Evolutionary conservation across 192 early-diverging fungal genomes (phyloP).

Genomic region (Helicostylum pulchrum): DNA sequence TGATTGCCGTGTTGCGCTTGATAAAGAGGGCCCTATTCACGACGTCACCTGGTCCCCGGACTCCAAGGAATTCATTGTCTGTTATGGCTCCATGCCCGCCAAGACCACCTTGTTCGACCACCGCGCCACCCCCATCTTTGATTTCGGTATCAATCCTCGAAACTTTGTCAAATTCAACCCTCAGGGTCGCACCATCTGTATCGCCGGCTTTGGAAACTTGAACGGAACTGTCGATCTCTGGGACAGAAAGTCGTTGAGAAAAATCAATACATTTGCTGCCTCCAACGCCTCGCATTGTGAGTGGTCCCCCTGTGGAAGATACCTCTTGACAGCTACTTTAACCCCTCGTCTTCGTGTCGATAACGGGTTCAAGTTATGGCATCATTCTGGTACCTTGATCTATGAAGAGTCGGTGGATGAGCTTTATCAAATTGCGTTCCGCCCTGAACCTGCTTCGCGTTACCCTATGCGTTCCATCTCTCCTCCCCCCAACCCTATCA

Average conservation of each 20-base stretch:
- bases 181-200: constrained; percentile 82
- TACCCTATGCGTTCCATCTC: constrained; percentile 83
- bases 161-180: constrained; percentile 89
- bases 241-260: constrained; percentile 85
- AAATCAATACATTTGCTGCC: constrained; percentile 76
- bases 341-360: constrained; percentile 95
- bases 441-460: constrained; percentile 55
- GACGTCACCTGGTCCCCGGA: constrained; percentile 94
- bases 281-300: constrained; percentile 81
- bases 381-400: constrained; percentile 85
- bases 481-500: constrained; percentile 60
- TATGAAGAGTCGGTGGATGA: constrained; percentile 77
- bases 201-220: constrained; percentile 97
- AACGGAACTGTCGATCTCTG: constrained; percentile 91
- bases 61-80: constrained; percentile 96
- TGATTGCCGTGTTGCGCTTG: constrained; percentile 83
- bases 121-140: constrained; percentile 74
- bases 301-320: constrained; percentile 92
- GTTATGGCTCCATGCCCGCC: constrained; percentile 93
- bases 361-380: constrained; percentile 97
- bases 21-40: constrained; percentile 90
- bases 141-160: constrained; percentile 83
- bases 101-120: constrained; percentile 93
- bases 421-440: constrained; percentile 80
- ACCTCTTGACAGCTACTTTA: constrained; percentile 90